Conservation (phyloP, 31 red algal species). For the Asparagopsis taxiformis region DNA sequence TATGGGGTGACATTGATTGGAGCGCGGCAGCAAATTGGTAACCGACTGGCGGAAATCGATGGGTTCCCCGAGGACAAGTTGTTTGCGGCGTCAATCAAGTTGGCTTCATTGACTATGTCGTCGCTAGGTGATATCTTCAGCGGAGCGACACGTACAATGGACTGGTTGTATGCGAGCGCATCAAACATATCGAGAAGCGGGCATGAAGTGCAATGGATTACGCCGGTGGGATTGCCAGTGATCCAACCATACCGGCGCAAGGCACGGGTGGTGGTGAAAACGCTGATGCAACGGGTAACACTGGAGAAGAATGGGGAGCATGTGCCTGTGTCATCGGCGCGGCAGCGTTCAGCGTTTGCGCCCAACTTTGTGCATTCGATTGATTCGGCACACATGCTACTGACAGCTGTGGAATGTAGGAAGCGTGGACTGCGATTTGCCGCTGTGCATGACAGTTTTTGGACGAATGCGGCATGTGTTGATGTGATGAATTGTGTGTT, state of each 20-base stretch:
- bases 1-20: constrained; percentile 88
- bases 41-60: constrained; percentile 50
- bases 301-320: constrained; percentile 48
- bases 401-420: constrained; percentile 76
- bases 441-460: constrained; percentile 95
- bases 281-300: constrained; percentile 70
- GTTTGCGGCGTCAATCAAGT: constrained; percentile 61
- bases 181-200: constrained; percentile 36
- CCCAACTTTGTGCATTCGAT: constrained; percentile 97
- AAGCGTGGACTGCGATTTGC: constrained; percentile 71
- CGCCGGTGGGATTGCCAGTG: constrained; percentile 81
- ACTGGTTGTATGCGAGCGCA: constrained; percentile 71
- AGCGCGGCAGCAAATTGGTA: constrained; percentile 70
- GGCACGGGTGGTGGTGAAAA: constrained; percentile 35
- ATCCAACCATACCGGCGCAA: constrained; percentile 76
- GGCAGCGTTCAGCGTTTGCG: constrained; percentile 82
- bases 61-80: constrained; percentile 35
- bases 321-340: constrained; percentile 49
- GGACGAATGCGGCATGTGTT: constrained; percentile 75
- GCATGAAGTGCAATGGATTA: constrained; percentile 77
- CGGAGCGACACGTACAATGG: constrained; percentile 77
- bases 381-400: constrained; percentile 93
- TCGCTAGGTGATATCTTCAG: constrained; percentile 75
- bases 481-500: constrained; percentile 84
- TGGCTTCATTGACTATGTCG: constrained; percentile 65